Base-by-base conservation (phyloP, 2,329 filamentous ascomycete species). In the Colletotrichum musae region DNA sequence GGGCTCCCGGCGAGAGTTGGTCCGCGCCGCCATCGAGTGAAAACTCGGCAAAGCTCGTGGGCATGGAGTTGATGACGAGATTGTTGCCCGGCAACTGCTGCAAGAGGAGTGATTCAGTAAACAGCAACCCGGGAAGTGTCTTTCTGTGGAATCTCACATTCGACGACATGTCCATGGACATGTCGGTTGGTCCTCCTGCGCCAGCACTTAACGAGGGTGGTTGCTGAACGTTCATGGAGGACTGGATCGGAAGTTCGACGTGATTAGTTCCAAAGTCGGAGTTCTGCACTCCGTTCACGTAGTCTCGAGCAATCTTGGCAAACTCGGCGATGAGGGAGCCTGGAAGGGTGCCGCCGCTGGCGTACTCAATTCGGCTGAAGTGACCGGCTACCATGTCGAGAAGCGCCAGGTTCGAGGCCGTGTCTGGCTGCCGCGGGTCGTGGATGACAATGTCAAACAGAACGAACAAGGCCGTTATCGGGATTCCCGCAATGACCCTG, bases 391-490 rank as follows among this genome's bases (percentile, higher is more conserved):
- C 80, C 66, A 83, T 77, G 53, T 83, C 82, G 10, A 85, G 74
- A 0, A 83, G 74, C 3, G 78, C 75, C 1, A 84, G 74, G 58
- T 84, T 82, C 3, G 71, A 76, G 6, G 54, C 61, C 0, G 77
- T 81, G 41, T 82, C 79, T 0, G 74, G 72, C 39, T 80, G 75
- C 5, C 58, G 71, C 1, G 80, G 80, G 48, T 81, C 76, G 65
- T 81, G 79, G 5, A 83, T 73, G 1, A 83, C 77, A 13, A 81
- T 75, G 60, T 84, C 82, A 56, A 84, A 84, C 1, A 84, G 71
- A 9, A 83, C 78, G 32, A 84, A 81, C 0, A 82, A 71, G 0
- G 79, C 79, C 0, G 77, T 75, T 7, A 83, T 65, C 0, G 82
- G 82, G 2, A 82, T 75, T 13, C 78, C 76, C 1, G 75, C 79